Percentiles rank a stretch among this genome's conserved stretches.
Evolutionary conservation across 2,329 filamentous ascomycete species (phyloP).

Genomic region (Ophidiomyces ophidiicola): DNA sequence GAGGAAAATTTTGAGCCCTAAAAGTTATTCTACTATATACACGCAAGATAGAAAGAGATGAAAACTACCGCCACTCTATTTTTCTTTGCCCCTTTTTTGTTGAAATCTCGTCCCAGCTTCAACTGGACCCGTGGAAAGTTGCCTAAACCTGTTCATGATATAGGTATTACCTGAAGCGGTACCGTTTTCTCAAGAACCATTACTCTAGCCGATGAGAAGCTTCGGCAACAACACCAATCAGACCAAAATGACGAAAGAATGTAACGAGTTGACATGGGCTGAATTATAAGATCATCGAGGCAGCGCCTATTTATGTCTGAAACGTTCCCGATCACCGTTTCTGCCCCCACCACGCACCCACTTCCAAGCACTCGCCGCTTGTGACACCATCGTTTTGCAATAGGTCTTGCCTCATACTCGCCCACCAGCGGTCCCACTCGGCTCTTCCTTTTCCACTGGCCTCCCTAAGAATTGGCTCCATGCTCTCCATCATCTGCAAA

Average conservation of each 20-base stretch:
- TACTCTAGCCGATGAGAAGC: slow-evolving; percentile 45
- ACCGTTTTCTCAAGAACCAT: slow-evolving; percentile 69
- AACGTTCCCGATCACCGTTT: slow-evolving; percentile 33
- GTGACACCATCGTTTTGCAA: slow-evolving; percentile 65
- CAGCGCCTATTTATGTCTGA: neutral
- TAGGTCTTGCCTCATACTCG: slow-evolving; percentile 73
- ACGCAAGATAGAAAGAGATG: too few species aligned
- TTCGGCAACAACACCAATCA: neutral
- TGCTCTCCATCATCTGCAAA: slow-evolving; percentile 68
- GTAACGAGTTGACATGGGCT: neutral
- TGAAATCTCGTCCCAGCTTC: too few species aligned
- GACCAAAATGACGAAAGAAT: neutral
- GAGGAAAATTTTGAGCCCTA: too few species aligned
- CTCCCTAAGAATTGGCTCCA: slow-evolving; percentile 73
- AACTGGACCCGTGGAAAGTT: too few species aligned
- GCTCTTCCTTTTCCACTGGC: slow-evolving; percentile 76
- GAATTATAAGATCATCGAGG: neutral
- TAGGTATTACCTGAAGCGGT: slow-evolving; percentile 86
- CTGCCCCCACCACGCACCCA: slow-evolving; percentile 53
- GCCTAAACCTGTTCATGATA: too few species aligned
- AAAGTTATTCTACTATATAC: too few species aligned
- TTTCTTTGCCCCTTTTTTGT: too few species aligned
- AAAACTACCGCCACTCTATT: too few species aligned
- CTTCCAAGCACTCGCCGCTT: slow-evolving; percentile 71
- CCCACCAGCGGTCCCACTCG: slow-evolving; percentile 85